These are phyloP conservation scores for Cystobasidium pallidum DNA, from an alignment of 1,284 basidiomycete genomes.

Conservation along the genomic window DNA sequence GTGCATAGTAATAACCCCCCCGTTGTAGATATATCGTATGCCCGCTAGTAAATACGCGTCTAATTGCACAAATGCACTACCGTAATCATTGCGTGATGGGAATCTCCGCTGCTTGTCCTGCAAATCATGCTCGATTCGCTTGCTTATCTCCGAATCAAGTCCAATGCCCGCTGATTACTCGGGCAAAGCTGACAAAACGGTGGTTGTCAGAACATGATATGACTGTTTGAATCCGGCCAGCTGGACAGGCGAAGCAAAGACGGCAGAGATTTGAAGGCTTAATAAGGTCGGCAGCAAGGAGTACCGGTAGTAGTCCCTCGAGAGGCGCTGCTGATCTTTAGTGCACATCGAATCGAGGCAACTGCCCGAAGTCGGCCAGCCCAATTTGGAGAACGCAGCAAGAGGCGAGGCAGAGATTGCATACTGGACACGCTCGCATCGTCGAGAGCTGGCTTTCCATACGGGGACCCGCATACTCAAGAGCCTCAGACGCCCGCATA, in stretches of 20 bases:
- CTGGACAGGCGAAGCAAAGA: background rate
- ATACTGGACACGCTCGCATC: background rate
- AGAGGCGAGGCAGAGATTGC: background rate
- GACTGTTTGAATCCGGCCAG: background rate
- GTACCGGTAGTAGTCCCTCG: too few relatives aligned
- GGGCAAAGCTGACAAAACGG: background rate
- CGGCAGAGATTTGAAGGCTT: background rate
- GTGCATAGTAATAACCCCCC: background rate
- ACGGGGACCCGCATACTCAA: background rate
- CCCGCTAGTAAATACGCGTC: too few relatives aligned
- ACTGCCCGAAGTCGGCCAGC: background rate
- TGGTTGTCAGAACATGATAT: background rate
- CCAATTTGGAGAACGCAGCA: background rate
- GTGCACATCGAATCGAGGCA: too few relatives aligned
- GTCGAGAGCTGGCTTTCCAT: background rate
- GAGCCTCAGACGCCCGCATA: background rate
- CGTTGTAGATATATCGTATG: too few relatives aligned
- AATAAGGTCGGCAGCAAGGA: too few relatives aligned
- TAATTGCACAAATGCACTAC: too few relatives aligned
- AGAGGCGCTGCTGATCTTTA: too few relatives aligned
- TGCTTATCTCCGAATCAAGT: background rate
- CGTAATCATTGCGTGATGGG: too few relatives aligned
- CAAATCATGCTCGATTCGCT: too few relatives aligned
- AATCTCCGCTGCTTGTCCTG: too few relatives aligned
- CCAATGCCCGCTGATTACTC: background rate